These are phyloP conservation scores for Saccharomyces eubayanus DNA, from an alignment of 805 yeast species.

Conservation along the genomic window DNA sequence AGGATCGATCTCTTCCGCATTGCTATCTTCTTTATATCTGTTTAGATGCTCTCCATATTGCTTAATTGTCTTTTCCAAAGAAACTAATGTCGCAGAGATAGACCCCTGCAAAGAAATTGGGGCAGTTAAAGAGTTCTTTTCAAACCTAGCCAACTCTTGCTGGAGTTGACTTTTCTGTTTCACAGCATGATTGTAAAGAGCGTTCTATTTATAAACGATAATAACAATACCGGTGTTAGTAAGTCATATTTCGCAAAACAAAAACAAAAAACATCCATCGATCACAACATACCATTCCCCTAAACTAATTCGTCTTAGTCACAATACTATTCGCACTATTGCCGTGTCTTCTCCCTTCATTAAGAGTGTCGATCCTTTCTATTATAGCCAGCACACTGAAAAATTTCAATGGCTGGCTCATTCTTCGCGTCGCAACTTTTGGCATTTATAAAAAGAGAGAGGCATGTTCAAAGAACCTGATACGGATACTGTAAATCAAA, in stretches of 20 bases:
- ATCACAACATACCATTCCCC: slow-evolving; percentile 1
- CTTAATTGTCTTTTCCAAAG: slow-evolving; percentile 65
- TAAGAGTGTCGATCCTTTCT: neutral
- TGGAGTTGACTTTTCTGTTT: slow-evolving; percentile 72
- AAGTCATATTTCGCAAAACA: neutral
- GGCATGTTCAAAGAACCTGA: neutral
- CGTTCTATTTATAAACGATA: slow-evolving; percentile 46
- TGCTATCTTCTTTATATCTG: slow-evolving; percentile 41
- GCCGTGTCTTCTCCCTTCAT: neutral
- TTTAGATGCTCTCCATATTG: slow-evolving; percentile 40
- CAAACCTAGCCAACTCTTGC: slow-evolving; percentile 61
- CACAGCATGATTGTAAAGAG: slow-evolving; percentile 81
- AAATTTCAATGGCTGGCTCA: neutral
- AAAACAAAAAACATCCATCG: slow-evolving; percentile 1
- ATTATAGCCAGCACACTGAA: neutral
- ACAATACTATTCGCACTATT: neutral
- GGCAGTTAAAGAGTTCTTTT: slow-evolving; percentile 50
- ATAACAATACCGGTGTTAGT: neutral
- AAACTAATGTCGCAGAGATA: slow-evolving; percentile 52
- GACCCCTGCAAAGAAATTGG: slow-evolving; percentile 67
- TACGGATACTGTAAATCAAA: neutral
- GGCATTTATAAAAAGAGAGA: neutral
- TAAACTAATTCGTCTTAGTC: neutral
- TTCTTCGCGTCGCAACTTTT: neutral
- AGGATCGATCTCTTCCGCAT: slow-evolving; percentile 21